Conservation (phyloP, 352 stramenopile species). For the Phytophthora litchii region DNA sequence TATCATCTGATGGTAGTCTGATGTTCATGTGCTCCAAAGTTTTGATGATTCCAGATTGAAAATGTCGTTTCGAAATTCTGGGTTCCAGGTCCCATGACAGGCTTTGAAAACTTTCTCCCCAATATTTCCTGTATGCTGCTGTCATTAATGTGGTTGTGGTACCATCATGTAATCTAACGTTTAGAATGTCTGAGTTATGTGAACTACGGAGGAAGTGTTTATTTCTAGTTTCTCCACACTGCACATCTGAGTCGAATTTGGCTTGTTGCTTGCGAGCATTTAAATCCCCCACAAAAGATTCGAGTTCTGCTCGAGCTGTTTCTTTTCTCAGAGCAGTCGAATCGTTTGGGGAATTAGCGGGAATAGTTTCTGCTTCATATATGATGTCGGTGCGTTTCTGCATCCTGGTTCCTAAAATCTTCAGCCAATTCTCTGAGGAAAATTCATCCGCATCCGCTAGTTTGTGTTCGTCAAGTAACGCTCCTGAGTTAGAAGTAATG, state of each 20-base stretch:
- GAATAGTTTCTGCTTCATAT: background rate
- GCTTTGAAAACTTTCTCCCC: background rate
- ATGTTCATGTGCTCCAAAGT: background rate
- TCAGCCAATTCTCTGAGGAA: constrained; percentile 1
- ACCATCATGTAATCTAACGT: background rate
- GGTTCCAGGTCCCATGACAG: background rate
- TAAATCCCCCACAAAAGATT: background rate
- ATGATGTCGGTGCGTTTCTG: background rate
- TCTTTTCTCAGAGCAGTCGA: background rate
- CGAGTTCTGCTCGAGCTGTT: background rate
- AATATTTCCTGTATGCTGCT: constrained; percentile 4
- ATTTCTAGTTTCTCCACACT: background rate
- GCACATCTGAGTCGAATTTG: constrained; percentile 9
- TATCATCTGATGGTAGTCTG: background rate
- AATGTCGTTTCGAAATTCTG: background rate
- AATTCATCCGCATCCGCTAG: background rate
- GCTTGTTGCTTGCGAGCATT: background rate
- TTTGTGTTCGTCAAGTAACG: constrained; percentile 14
- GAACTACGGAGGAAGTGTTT: constrained; percentile 11
- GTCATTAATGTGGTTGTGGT: constrained; percentile 3
- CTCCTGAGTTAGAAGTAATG: constrained; percentile 5
- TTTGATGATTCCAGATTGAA: background rate
- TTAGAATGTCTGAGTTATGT: background rate
- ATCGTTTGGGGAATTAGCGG: background rate
- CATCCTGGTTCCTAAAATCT: background rate